These are phyloP conservation scores for Gracilariopsis chorda DNA, from an alignment of 23 red algal species.

Conservation along the genomic window DNA sequence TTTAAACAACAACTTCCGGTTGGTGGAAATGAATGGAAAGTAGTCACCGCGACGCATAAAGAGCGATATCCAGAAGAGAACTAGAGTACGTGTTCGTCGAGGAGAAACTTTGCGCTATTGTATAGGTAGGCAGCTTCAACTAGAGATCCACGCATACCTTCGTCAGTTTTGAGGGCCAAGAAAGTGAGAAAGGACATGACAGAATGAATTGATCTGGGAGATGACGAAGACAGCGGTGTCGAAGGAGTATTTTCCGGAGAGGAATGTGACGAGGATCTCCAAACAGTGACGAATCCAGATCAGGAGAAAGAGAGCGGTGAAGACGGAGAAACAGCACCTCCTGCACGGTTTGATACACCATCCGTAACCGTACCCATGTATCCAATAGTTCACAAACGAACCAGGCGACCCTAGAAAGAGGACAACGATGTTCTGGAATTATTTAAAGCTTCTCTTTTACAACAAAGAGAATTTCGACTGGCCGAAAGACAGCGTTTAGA, in stretches of 20 bases:
- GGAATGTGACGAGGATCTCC: not conserved
- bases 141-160: not conserved
- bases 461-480: too few species aligned
- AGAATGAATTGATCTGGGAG: too few species aligned
- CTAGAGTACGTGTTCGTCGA: not conserved
- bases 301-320: not conserved
- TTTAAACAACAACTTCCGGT: not conserved
- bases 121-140: too few species aligned
- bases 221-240: not conserved
- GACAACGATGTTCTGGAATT: too few species aligned
- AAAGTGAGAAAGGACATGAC: not conserved
- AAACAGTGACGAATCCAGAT: not conserved
- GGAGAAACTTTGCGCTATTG: not conserved
- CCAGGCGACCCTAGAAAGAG: too few species aligned
- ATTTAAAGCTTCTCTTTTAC: too few species aligned
- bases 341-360: too few species aligned
- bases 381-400: too few species aligned
- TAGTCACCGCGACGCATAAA: not conserved
- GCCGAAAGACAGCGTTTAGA: too few species aligned
- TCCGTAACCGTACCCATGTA: too few species aligned
- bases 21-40: not conserved
- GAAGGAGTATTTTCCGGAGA: not conserved
- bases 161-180: not conserved
- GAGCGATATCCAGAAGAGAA: not conserved
- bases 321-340: too few species aligned